A percentile compares a stretch with the other conserved stretches of the same genome.
Conservation (phyloP, 306 rosid genomes). For the Begonia masoniana region DNA sequence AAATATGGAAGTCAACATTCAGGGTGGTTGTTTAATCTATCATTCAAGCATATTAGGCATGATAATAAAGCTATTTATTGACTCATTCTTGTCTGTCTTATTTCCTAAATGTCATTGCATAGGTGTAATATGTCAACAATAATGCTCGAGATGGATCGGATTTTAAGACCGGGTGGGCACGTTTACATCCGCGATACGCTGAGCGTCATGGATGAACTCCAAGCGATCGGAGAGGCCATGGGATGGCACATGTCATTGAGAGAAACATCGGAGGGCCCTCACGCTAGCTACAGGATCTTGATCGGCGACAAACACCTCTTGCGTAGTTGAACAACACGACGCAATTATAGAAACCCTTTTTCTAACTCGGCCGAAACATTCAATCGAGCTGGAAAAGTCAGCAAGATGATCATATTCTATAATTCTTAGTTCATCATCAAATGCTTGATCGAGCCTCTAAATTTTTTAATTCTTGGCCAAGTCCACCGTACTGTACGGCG, state of each 20-base stretch:
- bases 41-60: not conserved
- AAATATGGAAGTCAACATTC: not conserved
- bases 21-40: too few species aligned
- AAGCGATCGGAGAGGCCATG: conserved; percentile 47
- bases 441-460: too few species aligned
- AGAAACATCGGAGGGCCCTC: conserved; percentile 83
- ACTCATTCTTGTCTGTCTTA: conserved; percentile 10
- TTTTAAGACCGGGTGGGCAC: conserved; percentile 75
- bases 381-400: too few species aligned
- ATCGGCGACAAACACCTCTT: conserved; percentile 52
- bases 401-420: too few species aligned
- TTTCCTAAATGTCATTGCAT: not conserved
- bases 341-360: not conserved
- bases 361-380: too few species aligned
- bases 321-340: conserved; percentile 12
- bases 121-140: conserved; percentile 71
- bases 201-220: conserved; percentile 38
- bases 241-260: conserved; percentile 30
- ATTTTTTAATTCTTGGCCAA: too few species aligned
- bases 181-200: conserved; percentile 65
- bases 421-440: too few species aligned
- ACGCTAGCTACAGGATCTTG: conserved; percentile 68
- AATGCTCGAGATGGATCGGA: conserved; percentile 85
- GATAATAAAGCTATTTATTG: not conserved
- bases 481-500: too few species aligned